Percentiles rank a stretch among this genome's conserved stretches.
These are phyloP conservation scores for Amanita muscaria DNA, from an alignment of 768 basidiomycete species.

Conservation along the genomic window DNA sequence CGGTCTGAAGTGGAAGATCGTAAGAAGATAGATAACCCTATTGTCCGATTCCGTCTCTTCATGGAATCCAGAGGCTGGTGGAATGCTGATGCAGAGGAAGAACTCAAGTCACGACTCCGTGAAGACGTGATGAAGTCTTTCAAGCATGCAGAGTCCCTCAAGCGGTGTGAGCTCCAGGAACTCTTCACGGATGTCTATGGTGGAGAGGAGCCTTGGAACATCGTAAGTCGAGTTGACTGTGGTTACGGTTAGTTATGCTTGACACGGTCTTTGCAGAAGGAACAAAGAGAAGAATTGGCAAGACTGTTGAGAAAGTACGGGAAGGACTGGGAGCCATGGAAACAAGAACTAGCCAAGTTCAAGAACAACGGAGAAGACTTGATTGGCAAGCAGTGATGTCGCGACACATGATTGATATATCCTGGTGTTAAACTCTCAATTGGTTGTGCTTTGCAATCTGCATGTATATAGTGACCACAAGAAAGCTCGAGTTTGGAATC, in stretches of 20 bases:
- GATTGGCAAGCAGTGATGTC: slow-evolving; percentile 10
- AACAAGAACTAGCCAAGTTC: slow-evolving; percentile 66
- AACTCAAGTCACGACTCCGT: slow-evolving; percentile 58
- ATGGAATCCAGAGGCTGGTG: slow-evolving; percentile 84
- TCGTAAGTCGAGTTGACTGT: slow-evolving; percentile 46
- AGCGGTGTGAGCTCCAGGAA: slow-evolving; percentile 63
- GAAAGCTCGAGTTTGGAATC: no score
- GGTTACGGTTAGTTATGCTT: no score
- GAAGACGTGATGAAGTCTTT: slow-evolving; percentile 72
- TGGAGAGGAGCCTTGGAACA: slow-evolving; percentile 76
- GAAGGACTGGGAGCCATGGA: slow-evolving; percentile 80
- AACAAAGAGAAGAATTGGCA: slow-evolving; percentile 75
- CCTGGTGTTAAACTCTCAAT: no score
- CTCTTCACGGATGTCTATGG: slow-evolving; percentile 86
- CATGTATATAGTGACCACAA: not conserved
- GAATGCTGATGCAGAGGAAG: slow-evolving; percentile 65
- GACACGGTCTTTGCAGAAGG: slow-evolving; percentile 38
- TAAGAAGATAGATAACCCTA: slow-evolving; percentile 86
- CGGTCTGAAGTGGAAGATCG: slow-evolving; percentile 87
- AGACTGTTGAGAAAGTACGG: slow-evolving; percentile 79
- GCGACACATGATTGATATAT: no score
- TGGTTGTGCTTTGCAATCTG: no score
- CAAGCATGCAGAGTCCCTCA: slow-evolving; percentile 63
- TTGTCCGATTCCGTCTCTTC: slow-evolving; percentile 76
- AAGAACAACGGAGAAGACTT: slow-evolving; percentile 64